Percentiles rank a stretch among this genome's conserved stretches.
Conservation (phyloP, 2,329 filamentous ascomycete species). For the Fusarium algeriense region DNA sequence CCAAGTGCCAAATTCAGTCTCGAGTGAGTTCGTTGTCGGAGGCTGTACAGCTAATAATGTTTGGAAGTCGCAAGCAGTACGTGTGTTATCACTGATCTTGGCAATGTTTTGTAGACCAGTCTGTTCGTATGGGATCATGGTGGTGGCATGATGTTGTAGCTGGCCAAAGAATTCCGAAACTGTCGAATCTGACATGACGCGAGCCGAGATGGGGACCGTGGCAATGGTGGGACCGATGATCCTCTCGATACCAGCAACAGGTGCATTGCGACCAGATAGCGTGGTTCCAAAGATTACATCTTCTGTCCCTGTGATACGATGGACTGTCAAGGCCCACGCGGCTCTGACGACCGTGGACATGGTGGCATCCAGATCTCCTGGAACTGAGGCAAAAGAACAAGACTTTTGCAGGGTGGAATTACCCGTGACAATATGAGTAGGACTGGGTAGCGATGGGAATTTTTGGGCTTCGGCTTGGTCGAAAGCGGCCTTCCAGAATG, state of each 20-base stretch:
- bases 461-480: not conserved
- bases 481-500: not conserved
- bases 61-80: constrained; percentile 15
- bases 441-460: not conserved
- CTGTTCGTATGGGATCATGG: constrained; percentile 37
- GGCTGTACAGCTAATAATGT: constrained; percentile 23
- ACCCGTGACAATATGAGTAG: not conserved
- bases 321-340: constrained; percentile 47
- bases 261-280: constrained; percentile 43
- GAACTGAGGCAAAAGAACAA: not conserved
- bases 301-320: constrained; percentile 28
- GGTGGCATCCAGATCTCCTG: not conserved
- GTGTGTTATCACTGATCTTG: constrained; percentile 15
- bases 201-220: constrained; percentile 39
- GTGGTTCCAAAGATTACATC: constrained; percentile 45
- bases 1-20: too few species aligned
- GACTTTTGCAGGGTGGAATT: not conserved
- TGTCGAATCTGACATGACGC: constrained; percentile 41
- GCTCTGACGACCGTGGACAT: constrained; percentile 23
- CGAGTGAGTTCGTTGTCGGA: too few species aligned
- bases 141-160: constrained; percentile 17
- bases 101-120: constrained; percentile 42
- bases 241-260: constrained; percentile 37
- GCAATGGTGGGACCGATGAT: constrained; percentile 53
- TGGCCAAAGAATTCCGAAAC: constrained; percentile 57